These are phyloP conservation scores for Colletotrichum simmondsii DNA, from an alignment of 2,329 filamentous ascomycete genomes.

Conservation along the genomic window DNA sequence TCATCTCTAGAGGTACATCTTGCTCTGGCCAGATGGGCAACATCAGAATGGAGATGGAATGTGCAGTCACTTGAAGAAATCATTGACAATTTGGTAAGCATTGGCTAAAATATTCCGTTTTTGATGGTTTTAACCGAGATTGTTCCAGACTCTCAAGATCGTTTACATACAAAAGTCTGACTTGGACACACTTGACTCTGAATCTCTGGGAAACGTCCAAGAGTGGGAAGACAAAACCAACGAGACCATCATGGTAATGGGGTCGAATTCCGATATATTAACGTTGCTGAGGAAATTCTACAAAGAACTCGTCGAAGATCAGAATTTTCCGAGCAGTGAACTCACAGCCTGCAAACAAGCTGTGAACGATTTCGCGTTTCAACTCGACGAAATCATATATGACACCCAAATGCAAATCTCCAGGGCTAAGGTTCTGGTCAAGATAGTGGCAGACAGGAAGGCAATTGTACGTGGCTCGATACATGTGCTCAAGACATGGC, in stretches of 20 bases:
- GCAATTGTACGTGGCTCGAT: background rate
- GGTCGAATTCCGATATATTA: constrained; percentile 51
- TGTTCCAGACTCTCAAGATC: background rate
- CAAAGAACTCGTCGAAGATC: constrained; percentile 46
- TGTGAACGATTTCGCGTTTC: background rate
- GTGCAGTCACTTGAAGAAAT: constrained; percentile 32
- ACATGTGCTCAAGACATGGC: too few species aligned
- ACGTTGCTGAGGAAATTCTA: constrained; percentile 44
- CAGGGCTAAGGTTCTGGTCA: background rate
- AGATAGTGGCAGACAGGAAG: constrained; percentile 7
- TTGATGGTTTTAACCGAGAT: too few species aligned
- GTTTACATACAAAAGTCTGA: background rate
- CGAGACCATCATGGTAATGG: constrained; percentile 47
- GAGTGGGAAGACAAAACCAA: constrained; percentile 49
- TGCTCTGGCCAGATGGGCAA: constrained; percentile 8
- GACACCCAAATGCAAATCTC: constrained; percentile 15
- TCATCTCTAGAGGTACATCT: background rate
- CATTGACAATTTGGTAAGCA: constrained; percentile 37
- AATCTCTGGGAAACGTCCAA: constrained; percentile 46
- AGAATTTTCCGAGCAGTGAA: background rate
- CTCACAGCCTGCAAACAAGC: background rate
- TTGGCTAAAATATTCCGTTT: constrained; percentile 34
- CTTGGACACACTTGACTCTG: background rate
- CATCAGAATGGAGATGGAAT: constrained; percentile 39
- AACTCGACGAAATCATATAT: constrained; percentile 10